Percentiles rank a stretch among this genome's conserved stretches.
These are phyloP conservation scores for Heteromeles arbutifolia DNA, from an alignment of 306 rosid genomes.

Conservation along the genomic window DNA sequence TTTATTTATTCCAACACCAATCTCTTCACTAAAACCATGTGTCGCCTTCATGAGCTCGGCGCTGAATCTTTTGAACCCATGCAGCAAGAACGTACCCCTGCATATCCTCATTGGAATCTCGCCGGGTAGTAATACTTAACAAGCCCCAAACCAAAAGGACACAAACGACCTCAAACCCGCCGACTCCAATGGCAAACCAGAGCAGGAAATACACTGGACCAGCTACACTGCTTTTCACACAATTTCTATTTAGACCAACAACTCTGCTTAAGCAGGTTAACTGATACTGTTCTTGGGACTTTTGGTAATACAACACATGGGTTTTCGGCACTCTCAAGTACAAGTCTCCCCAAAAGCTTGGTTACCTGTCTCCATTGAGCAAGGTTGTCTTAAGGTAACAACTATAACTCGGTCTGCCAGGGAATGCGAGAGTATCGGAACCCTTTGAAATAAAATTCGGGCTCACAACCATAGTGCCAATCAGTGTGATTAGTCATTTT, in stretches of 20 bases:
- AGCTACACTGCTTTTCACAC: background rate
- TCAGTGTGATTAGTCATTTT: background rate
- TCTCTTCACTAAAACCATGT: conserved; percentile 25
- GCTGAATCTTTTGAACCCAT: conserved; percentile 40
- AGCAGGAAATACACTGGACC: conserved; percentile 17
- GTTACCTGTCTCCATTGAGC: conserved; percentile 24
- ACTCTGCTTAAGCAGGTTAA: background rate
- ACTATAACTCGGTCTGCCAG: background rate
- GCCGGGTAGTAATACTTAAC: background rate
- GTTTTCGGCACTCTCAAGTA: conserved; percentile 30
- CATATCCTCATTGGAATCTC: background rate
- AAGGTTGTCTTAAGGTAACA: conserved; percentile 27
- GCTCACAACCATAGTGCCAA: conserved; percentile 29
- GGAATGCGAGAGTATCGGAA: conserved; percentile 5
- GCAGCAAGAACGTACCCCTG: conserved; percentile 21
- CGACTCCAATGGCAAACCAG: conserved; percentile 36
- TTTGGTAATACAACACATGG: no score
- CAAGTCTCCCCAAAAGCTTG: conserved; percentile 16
- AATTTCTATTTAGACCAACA: conserved; percentile 3
- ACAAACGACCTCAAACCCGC: conserved; percentile 33
- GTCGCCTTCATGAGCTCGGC: conserved; percentile 39
- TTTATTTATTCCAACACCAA: no score
- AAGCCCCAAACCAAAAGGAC: conserved; percentile 23
- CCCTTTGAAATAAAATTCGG: background rate
- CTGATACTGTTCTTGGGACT: no score